Base-by-base conservation (phyloP, 2,329 filamentous ascomycete species). In the Cordyceps militaris region DNA sequence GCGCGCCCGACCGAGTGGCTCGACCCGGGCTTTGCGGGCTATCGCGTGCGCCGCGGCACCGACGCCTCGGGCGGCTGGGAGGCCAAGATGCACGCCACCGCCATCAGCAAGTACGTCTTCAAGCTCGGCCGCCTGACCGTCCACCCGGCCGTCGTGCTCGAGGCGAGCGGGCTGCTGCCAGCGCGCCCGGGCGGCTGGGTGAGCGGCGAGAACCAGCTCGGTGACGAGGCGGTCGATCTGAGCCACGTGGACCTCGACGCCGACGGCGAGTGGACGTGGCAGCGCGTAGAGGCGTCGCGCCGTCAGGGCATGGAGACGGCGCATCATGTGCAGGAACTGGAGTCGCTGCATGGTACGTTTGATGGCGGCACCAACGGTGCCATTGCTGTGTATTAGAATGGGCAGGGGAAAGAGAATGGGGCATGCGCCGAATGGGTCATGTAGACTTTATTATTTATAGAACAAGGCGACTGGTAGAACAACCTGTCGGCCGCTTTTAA, bases 121-220 rank as follows among this genome's bases (percentile, higher is more conserved):
- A 93, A 93, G 76, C 79, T 91, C 57, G 89, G 87, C 1, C 79
- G 93, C 24, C 78, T 94, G 66, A 97, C 93, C 0, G 83, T 97
- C 4, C 84, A 92, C 62, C 92, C 94, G 0, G 87, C 91, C 63
- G 78, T 88, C 48, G 78, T 93, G 8, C 77, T 97, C 26, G 77
- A 82, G 44, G 81, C 86, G 36, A 87, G 86, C 51, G 84, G 85
- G 1, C 76, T 97, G 68, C 74, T 97, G 52, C 94, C 94, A 0
- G 74, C 80, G 58, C 79, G 85, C 49, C 90, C 91, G 0, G 84
- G 81, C 11, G 86, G 85, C 23, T 86, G 84, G 84, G 73, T 74
- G 7, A 67, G 73, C 54, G 76, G 76, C 16, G 73, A 74, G 30
- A 69, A 72, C 43, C 76, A 75, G 47, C 67, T 75, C 30, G 74